phyloP scores from a whole-genome alignment of 306 rosid species.

The Vachellia pachyceras region DNA sequence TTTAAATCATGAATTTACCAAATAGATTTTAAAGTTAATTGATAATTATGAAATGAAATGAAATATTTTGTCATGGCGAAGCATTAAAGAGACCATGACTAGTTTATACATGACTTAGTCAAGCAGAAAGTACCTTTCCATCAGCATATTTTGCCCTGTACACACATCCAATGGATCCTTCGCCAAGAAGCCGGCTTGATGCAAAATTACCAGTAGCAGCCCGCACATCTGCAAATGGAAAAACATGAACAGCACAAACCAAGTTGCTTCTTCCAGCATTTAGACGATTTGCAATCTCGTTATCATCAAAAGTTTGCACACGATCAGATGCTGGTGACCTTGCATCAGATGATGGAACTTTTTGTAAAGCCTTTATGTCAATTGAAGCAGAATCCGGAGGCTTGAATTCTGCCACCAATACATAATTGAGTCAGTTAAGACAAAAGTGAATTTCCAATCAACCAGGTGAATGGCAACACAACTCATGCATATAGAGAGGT shows the following conservation, averaged over 20 bases:
- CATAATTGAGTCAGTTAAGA: conserved; percentile 37
- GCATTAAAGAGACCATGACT: conserved; percentile 5
- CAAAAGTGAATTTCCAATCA: conserved; percentile 12
- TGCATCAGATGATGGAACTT: conserved; percentile 49
- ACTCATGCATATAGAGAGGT: background rate
- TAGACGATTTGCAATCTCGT: conserved; percentile 60
- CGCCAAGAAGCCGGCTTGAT: conserved; percentile 76
- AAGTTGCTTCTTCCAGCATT: conserved; percentile 70
- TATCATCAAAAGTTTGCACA: conserved; percentile 60
- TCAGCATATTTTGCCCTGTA: conserved; percentile 81
- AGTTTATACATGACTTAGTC: conserved; percentile 23
- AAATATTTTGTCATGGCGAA: background rate
- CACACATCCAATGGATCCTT: conserved; percentile 82
- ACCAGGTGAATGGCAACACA: background rate
- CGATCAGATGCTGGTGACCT: conserved; percentile 55
- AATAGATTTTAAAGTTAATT: background rate
- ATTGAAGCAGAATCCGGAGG: conserved; percentile 52
- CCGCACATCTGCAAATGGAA: conserved; percentile 65
- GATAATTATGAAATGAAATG: background rate
- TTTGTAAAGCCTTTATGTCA: conserved; percentile 61
- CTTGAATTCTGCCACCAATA: conserved; percentile 53
- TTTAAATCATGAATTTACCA: background rate
- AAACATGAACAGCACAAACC: conserved; percentile 47
- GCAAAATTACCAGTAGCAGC: conserved; percentile 68
- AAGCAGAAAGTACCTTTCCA: conserved; percentile 68